phyloP scores from a whole-genome alignment of 768 basidiomycete species.

The Naganishia kalamii region DNA sequence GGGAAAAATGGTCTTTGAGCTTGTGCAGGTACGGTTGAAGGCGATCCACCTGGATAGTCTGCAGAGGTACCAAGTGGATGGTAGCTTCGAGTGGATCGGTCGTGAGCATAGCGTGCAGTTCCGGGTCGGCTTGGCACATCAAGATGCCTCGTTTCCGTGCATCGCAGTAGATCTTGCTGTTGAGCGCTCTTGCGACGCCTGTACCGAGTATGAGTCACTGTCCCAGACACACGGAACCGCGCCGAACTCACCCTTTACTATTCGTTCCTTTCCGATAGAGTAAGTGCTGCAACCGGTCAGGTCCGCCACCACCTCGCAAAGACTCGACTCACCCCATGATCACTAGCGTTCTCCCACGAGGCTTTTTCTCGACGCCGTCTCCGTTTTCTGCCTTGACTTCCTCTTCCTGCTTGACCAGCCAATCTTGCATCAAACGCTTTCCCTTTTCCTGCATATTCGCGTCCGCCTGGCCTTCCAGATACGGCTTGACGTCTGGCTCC shows the following conservation, averaged over 20 bases:
- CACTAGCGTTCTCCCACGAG: constrained; percentile 41
- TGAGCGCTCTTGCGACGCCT: constrained; percentile 79
- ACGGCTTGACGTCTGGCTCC: constrained; percentile 32
- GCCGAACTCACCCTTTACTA: constrained; percentile 80
- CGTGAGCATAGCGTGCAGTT: constrained; percentile 71
- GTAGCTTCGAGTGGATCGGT: constrained; percentile 57
- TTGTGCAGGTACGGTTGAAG: constrained; percentile 69
- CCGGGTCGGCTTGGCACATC: constrained; percentile 74
- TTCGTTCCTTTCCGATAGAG: constrained; percentile 93
- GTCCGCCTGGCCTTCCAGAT: constrained; percentile 45
- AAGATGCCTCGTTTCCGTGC: constrained; percentile 72
- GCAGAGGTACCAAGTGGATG: constrained; percentile 75
- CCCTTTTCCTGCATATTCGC: constrained; percentile 32
- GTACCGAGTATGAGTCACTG: background rate
- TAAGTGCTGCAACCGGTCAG: constrained; percentile 59
- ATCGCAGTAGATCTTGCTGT: constrained; percentile 83
- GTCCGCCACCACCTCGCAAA: background rate
- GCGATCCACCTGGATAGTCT: constrained; percentile 65
- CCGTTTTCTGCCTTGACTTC: constrained; percentile 36
- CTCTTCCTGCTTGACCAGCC: constrained; percentile 45
- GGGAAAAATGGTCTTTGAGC: constrained; percentile 64
- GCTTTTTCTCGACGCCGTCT: constrained; percentile 21
- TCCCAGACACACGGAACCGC: background rate
- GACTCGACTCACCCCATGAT: constrained; percentile 37
- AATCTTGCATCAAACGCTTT: constrained; percentile 44